phyloP scores from a whole-genome alignment of 2,329 filamentous ascomycete species.

The Pseudogymnoascus sp. region DNA sequence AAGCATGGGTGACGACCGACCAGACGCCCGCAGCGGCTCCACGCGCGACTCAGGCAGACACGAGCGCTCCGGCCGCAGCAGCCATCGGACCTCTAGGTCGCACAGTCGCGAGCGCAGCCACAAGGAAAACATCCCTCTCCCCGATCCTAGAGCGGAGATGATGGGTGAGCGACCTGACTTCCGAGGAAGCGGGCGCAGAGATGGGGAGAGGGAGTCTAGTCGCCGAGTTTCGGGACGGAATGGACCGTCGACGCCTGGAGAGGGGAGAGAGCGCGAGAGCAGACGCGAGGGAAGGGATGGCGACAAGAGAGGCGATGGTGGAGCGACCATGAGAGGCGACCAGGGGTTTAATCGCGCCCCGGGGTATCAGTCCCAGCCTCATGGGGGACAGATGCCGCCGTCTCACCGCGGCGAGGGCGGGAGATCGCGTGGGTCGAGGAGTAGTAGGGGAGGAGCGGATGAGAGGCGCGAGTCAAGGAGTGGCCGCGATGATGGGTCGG shows the following conservation, averaged over 20 bases:
- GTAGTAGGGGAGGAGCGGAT: not conserved
- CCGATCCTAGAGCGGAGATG: not conserved
- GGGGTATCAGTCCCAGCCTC: slow-evolving; percentile 28
- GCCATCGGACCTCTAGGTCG: slow-evolving; percentile 4
- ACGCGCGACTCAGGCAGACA: slow-evolving; percentile 15
- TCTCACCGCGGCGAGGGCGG: not conserved
- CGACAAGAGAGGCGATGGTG: slow-evolving; percentile 17
- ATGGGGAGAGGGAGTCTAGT: slow-evolving; percentile 17
- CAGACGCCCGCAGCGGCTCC: not conserved
- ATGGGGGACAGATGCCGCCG: slow-evolving; percentile 17
- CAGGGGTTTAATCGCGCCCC: slow-evolving; percentile 24
- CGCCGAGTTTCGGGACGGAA: slow-evolving; percentile 15
- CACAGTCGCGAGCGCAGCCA: not conserved
- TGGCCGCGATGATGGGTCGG: not conserved
- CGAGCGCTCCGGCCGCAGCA: slow-evolving; percentile 22
- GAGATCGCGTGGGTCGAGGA: not conserved
- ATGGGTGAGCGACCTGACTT: not conserved
- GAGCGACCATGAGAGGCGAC: slow-evolving; percentile 5
- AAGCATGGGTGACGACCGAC: slow-evolving; percentile 23
- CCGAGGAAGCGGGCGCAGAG: slow-evolving; percentile 8
- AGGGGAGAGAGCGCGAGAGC: slow-evolving; percentile 16
- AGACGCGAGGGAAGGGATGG: slow-evolving; percentile 23
- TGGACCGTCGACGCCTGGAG: slow-evolving; percentile 14
- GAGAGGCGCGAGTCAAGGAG: slow-evolving; percentile 2
- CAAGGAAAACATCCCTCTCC: not conserved